Evolutionary conservation across 495 filamentous ascomycete species (phyloP), one percentile per base, ranked within the genome.

Genomic region (Trypethelium eluteriae): DNA sequence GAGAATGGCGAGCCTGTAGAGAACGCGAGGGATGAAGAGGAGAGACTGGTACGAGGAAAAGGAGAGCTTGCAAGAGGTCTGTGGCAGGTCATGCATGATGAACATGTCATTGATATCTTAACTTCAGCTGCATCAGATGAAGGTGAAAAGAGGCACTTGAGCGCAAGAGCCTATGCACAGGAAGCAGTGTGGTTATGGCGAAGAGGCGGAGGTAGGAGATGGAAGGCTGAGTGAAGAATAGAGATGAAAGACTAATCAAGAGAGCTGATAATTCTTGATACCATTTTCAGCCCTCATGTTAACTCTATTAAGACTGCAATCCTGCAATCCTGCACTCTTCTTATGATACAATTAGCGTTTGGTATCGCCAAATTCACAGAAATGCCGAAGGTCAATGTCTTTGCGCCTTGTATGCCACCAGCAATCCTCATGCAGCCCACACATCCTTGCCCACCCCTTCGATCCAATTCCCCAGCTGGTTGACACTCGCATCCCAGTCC

Each of bases 401-500:
- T 32, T 14, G 14, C 11, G n/a, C 14, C 35, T 34, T 34, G 4
- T 34, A n/a, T n/a, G 34, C 34, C 62, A 25, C 25, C 25, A 25
- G 25, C 25, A 25, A 25, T 25, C 61, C 41, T 57, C 53, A 72
- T 36, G 70, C 62, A 1, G 70, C 70, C 70, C 70, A 72, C 9
- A 72, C 70, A 62, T 70, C 70, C 70, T 66, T 61, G 3, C 71
- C 71, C 16, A 72, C 71, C 3, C 69, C 67, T 57, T 97, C 93
- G 70, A 97, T 95, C 91, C 92, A 97, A 76, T 93, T 92, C 47
- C 93, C 93, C 63, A 97, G 80, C 77, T 91, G 87, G 74, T 97
- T 95, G 63, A 98, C 95, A 73, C 91, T 96, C 32, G 85, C 85
- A 79, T 96, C 92, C 94, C 94, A 99, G 67, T 98, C 92, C 77